Base-by-base conservation (phyloP, 1,284 basidiomycete species). In the Cryptococcus sp. region DNA sequence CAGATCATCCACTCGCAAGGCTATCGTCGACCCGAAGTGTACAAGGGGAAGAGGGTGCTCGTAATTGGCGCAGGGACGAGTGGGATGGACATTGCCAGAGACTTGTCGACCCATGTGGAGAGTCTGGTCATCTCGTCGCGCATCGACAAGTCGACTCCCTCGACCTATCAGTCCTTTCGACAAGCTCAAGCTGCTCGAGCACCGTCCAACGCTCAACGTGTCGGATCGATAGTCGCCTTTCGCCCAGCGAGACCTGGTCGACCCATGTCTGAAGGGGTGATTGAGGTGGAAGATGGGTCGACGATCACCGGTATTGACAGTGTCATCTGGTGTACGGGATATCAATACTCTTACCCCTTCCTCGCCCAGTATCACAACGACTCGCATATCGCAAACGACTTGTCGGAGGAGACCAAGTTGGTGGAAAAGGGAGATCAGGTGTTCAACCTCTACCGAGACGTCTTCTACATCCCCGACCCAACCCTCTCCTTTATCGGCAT, bases 381-480 rank as follows among this genome's bases (percentile, higher is more conserved):
- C 14, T 63, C 66, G 18, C 49, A 48, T 14, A 48, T 48, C 5
- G 21, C 32, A 14, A 28, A 51, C 1, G 58, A 69, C 32, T 69
- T 69, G 7, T n/a, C 47, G 2, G 22, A 25, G 2, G 33, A 34
- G 11, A 37, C 41, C 6, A 12, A 50, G 2, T 66, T 79, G 31
- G 69, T 79, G n/a, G 77, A 76, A 0, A 73, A 77, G 53, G 78
- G 78, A 25, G 69, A 65, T 1, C 73, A 75, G 46, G 62, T 79
- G n/a, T 73, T 74, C 4, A 73, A 77, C 7, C 65, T 79, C 2
- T 74, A 77, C 54, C 65, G 75, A 14, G 77, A 78, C 50, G 57
- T 74, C 0, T 74, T 78, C 57, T 79, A 75, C 56, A 77, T 79
- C 42, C 74, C 76, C n/a, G 76, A 79, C 48, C 77, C 78, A 3